Evolutionary conservation across 768 basidiomycete species (phyloP), one percentile per base, ranked within the genome.

Genomic region (Amanita subjunquillea): DNA sequence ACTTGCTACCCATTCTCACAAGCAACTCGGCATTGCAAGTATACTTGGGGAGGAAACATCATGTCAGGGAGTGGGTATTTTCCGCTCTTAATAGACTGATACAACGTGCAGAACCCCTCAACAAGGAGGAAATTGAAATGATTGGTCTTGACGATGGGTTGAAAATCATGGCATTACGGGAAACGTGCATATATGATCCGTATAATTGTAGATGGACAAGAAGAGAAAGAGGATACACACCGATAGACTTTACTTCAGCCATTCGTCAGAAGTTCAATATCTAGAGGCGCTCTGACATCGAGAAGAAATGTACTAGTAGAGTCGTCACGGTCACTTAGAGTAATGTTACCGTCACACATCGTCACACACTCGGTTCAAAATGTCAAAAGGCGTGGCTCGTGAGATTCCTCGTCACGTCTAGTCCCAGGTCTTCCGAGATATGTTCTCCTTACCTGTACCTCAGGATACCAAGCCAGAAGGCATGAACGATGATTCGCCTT

Each of bases 341-440:
- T 27, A 27, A 27, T 27, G 27, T 1, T 5, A 27, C 3, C 27
- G 10, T 32, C 15, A 23, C 22, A 25, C 9, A 12, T 13, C 3
- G 22, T 27, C 23, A 44, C 30, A n/a, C 13, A 30, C 30, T 8
- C 3, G 6, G 3, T 6, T 7, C 15, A 41, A 22, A 13, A 49
- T 38, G 36, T 10, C 34, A 12, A 49, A 37, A 23, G 9, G 22
- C 6, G 22, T 40, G 4, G 22, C 37, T 37, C 48, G 29, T 3
- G 34, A 49, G n/a, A n/a, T 73, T 9, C 72, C 71, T 13, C 62
- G 63, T 12, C 59, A 62, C n/a, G 61, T 65, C 23, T 67, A 63
- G 39, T 72, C 71, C 0, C 60, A 63, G 3, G 61, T 72, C 1
- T 71, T 73, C 57, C 56, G 57, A 8, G 50, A 65, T 7, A 63